A percentile compares a stretch with the other conserved stretches of the same genome.
Conservation (phyloP, 2,329 filamentous ascomycete genomes). For the Epichloe bromicola region DNA sequence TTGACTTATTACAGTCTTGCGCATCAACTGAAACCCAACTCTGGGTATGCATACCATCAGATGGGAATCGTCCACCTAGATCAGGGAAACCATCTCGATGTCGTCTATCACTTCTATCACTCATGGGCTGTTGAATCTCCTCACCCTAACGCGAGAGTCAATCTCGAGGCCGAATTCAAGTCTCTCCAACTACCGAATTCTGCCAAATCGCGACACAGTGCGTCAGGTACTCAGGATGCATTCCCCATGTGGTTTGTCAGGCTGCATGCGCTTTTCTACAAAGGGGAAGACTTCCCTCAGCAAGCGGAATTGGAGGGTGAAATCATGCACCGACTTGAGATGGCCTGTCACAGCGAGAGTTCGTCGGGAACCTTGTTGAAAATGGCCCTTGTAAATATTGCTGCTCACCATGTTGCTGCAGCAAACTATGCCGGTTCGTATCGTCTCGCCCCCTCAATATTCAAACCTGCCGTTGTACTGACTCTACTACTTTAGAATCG, state of each 20-base stretch:
- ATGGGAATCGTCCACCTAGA: conserved; percentile 74
- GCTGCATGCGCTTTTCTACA: conserved; percentile 74
- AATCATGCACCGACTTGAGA: conserved; percentile 63
- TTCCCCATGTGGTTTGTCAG: conserved; percentile 73
- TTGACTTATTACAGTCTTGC: conserved; percentile 78
- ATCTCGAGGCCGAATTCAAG: conserved; percentile 68
- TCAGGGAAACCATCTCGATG: conserved; percentile 66
- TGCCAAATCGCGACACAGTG: conserved; percentile 19
- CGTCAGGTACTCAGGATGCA: conserved; percentile 45
- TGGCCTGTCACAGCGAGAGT: conserved; percentile 56
- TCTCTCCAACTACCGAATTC: conserved; percentile 29
- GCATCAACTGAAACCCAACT: conserved; percentile 61
- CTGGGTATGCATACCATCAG: conserved; percentile 79
- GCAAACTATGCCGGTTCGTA: conserved; percentile 21
- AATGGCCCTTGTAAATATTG: conserved; percentile 74
- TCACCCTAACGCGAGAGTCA: conserved; percentile 59
- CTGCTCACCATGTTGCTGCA: conserved; percentile 60
- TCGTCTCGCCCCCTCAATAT: neutral
- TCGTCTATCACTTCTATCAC: conserved; percentile 82
- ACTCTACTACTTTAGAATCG: conserved; percentile 23
- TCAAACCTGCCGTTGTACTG: neutral
- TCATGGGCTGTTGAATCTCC: conserved; percentile 63
- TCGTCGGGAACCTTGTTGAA: conserved; percentile 57
- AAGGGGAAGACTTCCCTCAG: conserved; percentile 58
- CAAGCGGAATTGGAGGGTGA: conserved; percentile 77